Percentiles rank a stretch among this genome's conserved stretches.
These are phyloP conservation scores for Populus ilicifolia DNA, from an alignment of 345 rosid genomes.

Conservation along the genomic window DNA sequence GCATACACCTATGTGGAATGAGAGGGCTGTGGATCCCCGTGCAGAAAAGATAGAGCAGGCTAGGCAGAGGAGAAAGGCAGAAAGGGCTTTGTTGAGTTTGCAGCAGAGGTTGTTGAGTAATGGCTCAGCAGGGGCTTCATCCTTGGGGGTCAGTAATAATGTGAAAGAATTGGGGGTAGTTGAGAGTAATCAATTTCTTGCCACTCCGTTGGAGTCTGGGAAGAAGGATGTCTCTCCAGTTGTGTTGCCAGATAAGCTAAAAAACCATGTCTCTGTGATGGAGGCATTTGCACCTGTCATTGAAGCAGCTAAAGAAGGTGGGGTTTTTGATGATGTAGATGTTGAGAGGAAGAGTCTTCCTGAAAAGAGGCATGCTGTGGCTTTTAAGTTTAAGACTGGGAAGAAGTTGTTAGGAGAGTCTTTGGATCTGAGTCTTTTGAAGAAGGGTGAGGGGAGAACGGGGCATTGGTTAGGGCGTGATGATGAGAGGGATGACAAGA, in stretches of 20 bases:
- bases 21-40: conserved; percentile 63
- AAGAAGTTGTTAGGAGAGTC: conserved; percentile 65
- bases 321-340: conserved; percentile 36
- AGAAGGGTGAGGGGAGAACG: conserved; percentile 43
- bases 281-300: conserved; percentile 83
- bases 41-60: conserved; percentile 91
- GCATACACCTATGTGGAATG: conserved; percentile 81
- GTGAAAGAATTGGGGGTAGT: conserved; percentile 27
- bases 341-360: conserved; percentile 47
- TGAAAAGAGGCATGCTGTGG: conserved; percentile 47
- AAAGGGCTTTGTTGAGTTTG: conserved; percentile 82
- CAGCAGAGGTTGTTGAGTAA: conserved; percentile 71
- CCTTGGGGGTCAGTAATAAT: conserved; percentile 27
- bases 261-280: conserved; percentile 46
- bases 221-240: conserved; percentile 46
- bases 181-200: conserved; percentile 32
- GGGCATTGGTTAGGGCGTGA: conserved; percentile 45
- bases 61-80: conserved; percentile 78
- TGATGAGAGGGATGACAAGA: conserved; percentile 93
- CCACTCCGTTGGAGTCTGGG: conserved; percentile 41
- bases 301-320: conserved; percentile 58
- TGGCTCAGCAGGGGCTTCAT: conserved; percentile 40
- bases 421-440: conserved; percentile 53
- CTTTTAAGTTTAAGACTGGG: conserved; percentile 55
- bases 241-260: conserved; percentile 38